phyloP scores from a whole-genome alignment of 169 alveolate genomes.

The Plasmodium coatneyi region DNA sequence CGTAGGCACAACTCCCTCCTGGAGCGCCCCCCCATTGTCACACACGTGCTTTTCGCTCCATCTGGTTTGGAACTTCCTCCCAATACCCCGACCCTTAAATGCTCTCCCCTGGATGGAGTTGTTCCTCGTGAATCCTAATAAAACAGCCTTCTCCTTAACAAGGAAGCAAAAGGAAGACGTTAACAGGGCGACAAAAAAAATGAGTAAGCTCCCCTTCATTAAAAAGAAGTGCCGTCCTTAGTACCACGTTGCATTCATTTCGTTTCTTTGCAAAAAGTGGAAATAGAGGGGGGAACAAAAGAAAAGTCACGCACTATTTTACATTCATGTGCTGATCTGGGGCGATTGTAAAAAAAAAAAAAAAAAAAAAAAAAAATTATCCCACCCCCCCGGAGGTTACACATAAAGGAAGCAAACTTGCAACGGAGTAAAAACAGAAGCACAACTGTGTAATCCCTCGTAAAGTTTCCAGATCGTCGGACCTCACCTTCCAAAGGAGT shows the following conservation, averaged over 20 bases:
- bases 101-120: neutral
- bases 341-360: neutral
- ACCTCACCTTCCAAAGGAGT: neutral
- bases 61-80: neutral
- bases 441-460: neutral
- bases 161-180: conserved; percentile 21
- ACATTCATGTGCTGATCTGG: neutral
- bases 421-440: neutral
- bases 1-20: neutral
- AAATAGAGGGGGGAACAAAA: neutral
- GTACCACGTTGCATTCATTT: conserved; percentile 17
- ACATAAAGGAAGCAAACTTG: neutral
- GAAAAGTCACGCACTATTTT: neutral
- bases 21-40: neutral
- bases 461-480: neutral
- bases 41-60: neutral
- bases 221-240: neutral
- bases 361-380: too few relatives aligned
- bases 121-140: neutral
- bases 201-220: conserved; percentile 38
- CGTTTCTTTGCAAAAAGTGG: neutral
- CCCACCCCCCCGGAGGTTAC: neutral
- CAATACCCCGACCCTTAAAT: neutral
- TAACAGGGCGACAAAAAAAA: conserved; percentile 12
- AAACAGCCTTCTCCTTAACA: conserved; percentile 8